A percentile compares a stretch with the other conserved stretches of the same genome.
These are phyloP conservation scores for Oropetium thomaeum DNA, from an alignment of 176 grass and related monocot species.

Conservation along the genomic window DNA sequence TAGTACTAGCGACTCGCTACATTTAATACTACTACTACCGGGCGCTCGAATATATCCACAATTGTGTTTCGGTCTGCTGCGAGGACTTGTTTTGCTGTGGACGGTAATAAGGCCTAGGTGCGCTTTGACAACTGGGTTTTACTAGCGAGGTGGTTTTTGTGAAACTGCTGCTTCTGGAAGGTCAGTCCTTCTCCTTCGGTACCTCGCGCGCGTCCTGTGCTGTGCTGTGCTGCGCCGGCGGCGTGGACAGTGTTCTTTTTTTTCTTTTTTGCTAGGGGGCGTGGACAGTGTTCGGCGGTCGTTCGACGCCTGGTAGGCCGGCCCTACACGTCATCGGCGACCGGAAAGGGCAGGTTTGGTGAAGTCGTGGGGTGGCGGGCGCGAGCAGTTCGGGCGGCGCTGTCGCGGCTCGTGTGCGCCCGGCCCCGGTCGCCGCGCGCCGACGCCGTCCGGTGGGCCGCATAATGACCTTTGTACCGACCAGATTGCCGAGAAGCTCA, in stretches of 20 bases:
- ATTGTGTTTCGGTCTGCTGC: no score
- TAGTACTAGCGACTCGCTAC: fast-evolving
- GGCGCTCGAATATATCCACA: no score
- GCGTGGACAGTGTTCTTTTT: neutral
- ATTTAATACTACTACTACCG: no score
- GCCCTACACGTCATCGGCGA: conserved; percentile 21
- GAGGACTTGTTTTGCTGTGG: no score
- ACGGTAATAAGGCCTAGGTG: no score
- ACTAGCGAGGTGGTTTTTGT: neutral
- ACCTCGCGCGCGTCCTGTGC: no score
- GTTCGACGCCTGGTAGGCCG: neutral
- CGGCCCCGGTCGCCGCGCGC: neutral
- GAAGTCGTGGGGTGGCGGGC: neutral
- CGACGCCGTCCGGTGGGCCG: neutral
- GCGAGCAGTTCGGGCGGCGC: neutral
- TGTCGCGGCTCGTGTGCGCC: conserved; percentile 1
- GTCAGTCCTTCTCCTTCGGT: no score
- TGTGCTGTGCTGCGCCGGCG: conserved; percentile 2
- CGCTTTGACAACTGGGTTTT: neutral
- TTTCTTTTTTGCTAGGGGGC: no score
- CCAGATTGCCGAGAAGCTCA: no score
- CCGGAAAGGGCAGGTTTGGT: neutral
- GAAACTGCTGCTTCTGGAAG: neutral
- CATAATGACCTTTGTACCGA: no score
- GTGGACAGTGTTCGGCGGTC: neutral